A percentile compares a stretch with the other conserved stretches of the same genome.
Evolutionary conservation across 164 flowering plant species (phyloP).

Genomic region (Umbilicus rupestris): DNA sequence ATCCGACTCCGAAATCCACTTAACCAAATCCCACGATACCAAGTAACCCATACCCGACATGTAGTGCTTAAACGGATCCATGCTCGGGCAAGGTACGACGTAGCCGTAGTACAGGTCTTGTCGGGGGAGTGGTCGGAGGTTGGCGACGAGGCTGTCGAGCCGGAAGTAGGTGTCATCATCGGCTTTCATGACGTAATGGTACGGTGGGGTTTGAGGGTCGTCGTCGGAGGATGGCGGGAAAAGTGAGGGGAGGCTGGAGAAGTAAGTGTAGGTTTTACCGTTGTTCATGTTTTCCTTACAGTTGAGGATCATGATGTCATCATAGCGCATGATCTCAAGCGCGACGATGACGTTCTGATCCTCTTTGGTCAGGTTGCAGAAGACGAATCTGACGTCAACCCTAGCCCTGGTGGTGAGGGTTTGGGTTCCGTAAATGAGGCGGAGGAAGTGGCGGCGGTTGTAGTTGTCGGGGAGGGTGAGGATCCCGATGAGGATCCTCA

Average conservation of each 20-base stretch:
- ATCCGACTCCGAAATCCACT: conserved; percentile 52
- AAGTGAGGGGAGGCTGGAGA: conserved; percentile 61
- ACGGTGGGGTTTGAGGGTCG: conserved; percentile 38
- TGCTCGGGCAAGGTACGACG: conserved; percentile 73
- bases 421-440: conserved; percentile 66
- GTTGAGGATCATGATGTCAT: conserved; percentile 70
- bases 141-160: conserved; percentile 31
- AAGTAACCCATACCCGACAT: conserved; percentile 91
- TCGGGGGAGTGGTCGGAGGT: conserved; percentile 50
- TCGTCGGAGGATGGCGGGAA: conserved; percentile 17
- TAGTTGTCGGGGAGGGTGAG: conserved; percentile 64
- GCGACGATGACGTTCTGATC: conserved; percentile 65
- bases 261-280: conserved; percentile 74
- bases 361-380: conserved; percentile 76
- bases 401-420: conserved; percentile 22
- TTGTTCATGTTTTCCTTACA: conserved; percentile 76
- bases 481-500: conserved; percentile 65
- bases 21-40: conserved; percentile 79
- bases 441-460: conserved; percentile 61
- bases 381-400: conserved; percentile 69
- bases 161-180: conserved; percentile 62
- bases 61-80: conserved; percentile 69
- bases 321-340: conserved; percentile 69
- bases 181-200: conserved; percentile 67
- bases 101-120: conserved; percentile 76